Evolutionary conservation across 805 yeast species (phyloP).

Genomic region (Kodamaea hsintzibuensis): DNA sequence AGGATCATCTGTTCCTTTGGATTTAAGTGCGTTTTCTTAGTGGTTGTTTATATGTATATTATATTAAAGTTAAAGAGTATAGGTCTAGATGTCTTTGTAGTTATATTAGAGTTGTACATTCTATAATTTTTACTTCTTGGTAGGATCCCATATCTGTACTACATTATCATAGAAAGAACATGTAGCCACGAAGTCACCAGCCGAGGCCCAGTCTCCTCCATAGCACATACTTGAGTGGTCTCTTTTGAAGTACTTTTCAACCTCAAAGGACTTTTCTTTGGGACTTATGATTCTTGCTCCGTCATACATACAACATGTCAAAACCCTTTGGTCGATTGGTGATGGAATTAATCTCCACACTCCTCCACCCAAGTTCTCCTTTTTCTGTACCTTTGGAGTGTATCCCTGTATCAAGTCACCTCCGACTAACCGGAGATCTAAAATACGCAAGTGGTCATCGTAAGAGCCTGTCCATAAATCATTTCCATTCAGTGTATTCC

Average conservation of each 20-base stretch:
- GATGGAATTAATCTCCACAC: slow-evolving; percentile 89
- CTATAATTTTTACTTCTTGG: not conserved
- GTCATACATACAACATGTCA: slow-evolving; percentile 93
- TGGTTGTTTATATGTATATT: not conserved
- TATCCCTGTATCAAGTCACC: slow-evolving; percentile 40
- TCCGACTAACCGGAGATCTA: slow-evolving; percentile 63
- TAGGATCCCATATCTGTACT: slow-evolving; percentile 67
- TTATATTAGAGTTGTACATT: not conserved
- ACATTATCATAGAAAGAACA: slow-evolving; percentile 91
- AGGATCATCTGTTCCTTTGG: slow-evolving; percentile 87
- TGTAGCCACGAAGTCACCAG: slow-evolving; percentile 57
- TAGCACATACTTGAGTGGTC: slow-evolving; percentile 93
- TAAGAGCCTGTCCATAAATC: slow-evolving; percentile 86
- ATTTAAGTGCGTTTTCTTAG: slow-evolving; percentile 39
- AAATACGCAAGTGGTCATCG: slow-evolving; percentile 71
- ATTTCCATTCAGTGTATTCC: slow-evolving; percentile 47
- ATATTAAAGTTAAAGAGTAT: not conserved
- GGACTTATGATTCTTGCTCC: slow-evolving; percentile 73
- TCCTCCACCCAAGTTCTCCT: slow-evolving; percentile 78
- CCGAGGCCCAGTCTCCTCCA: slow-evolving; percentile 84
- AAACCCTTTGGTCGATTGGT: slow-evolving; percentile 43
- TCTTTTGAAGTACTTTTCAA: slow-evolving; percentile 49
- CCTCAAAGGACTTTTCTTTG: slow-evolving; percentile 24
- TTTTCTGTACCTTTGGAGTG: slow-evolving; percentile 49
- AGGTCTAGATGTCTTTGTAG: not conserved